Evolutionary conservation across 305 asterid species (phyloP), one percentile per base, ranked within the genome.

Genomic region (Euphrasia arctica): DNA sequence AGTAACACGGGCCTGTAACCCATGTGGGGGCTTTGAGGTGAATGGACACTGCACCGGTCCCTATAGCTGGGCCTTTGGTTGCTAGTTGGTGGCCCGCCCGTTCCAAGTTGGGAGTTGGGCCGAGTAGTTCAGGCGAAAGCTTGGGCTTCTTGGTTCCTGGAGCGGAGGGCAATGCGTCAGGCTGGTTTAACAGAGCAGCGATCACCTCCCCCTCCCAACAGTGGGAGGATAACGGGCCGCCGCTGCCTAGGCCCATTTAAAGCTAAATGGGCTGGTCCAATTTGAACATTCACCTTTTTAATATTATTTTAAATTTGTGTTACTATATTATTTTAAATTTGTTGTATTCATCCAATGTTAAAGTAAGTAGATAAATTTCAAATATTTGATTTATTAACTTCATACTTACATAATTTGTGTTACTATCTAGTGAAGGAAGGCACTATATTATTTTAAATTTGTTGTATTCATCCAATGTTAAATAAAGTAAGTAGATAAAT

Each of bases 161-260:
- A 59, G 52, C 0, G 63, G 67, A 3, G 63, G 62, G 70, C 54
- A 70, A 11, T 25, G 27, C 27, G 70, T 11, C 32, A 68, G 72
- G 60, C 66, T 67, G 66, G 66, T 1, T 42, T 51, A 36, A 60
- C 67, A 67, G 67, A 50, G 67, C 72, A 69, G 49, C 67, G 56
- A 54, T 4, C 27, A 62, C 68, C 41, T 29, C 60, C 32, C 54
- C 15, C 52, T 70, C 70, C 9, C 3, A 4, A 41, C 62, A 70
- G 70, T 65, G 75, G 71, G 66, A 72, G 76, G 76, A 72, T 66
- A 52, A 66, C 68, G 41, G 68, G 75, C 57, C 56, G 55, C 31
- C 62, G 69, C 55, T 18, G 12, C 18, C 54, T 9, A 3, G 66
- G 54, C 67, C 62, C 67, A n/a, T 2, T 0, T 0, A 39, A 45